phyloP scores from a whole-genome alignment of 805 yeast species.

The Candida vaughaniae region DNA sequence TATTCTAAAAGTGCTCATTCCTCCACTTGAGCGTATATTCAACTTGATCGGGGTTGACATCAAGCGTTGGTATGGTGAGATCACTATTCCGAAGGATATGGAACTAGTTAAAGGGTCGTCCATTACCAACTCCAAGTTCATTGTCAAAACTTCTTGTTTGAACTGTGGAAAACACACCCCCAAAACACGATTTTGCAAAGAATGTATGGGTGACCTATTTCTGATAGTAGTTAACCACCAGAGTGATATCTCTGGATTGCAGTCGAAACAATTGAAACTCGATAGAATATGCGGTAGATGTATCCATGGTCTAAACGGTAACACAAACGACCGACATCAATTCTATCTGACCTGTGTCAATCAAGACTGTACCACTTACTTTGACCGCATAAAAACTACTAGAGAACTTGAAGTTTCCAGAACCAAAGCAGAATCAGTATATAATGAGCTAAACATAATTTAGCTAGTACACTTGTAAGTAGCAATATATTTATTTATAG shows the following conservation, averaged over 20 bases:
- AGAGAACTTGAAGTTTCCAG: constrained; percentile 5
- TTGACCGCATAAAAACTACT: constrained; percentile 8
- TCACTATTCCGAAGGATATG: constrained; percentile 43
- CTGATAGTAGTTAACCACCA: constrained; percentile 3
- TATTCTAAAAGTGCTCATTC: constrained; percentile 77
- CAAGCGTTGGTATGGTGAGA: constrained; percentile 67
- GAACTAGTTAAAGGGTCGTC: not conserved
- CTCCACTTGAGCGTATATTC: constrained; percentile 86
- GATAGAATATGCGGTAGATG: constrained; percentile 10
- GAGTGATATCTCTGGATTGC: constrained; percentile 3
- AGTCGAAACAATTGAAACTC: not conserved
- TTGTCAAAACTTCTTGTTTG: constrained; percentile 21
- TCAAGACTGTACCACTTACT: constrained; percentile 15
- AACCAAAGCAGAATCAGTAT: not conserved
- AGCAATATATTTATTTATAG: too few species aligned
- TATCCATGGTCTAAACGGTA: not conserved
- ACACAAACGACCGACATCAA: not conserved
- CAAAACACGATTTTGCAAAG: constrained; percentile 3
- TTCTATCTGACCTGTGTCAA: constrained; percentile 9
- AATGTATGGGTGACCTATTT: constrained; percentile 3
- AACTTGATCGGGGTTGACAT: constrained; percentile 81
- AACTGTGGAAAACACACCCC: constrained; percentile 22
- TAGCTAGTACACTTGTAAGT: too few species aligned
- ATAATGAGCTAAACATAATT: too few species aligned
- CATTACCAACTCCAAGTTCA: constrained; percentile 10